Conservation (phyloP, 1,139 yeast species). For the Citeromyces siamensis region DNA sequence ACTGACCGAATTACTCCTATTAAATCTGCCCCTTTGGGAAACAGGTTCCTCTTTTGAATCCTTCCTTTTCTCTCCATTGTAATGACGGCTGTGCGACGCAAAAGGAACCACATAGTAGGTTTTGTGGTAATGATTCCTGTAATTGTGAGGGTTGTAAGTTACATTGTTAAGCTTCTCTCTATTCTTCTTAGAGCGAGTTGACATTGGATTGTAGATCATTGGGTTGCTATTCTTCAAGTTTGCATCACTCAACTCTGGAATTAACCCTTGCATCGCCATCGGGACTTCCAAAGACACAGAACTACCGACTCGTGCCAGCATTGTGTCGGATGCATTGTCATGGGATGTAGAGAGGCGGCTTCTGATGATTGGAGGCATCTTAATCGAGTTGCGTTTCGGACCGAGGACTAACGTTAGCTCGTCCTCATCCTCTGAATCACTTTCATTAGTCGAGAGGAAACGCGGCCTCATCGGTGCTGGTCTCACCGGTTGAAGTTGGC, state of each 20-base stretch:
- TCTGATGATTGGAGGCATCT: slow-evolving; percentile 4
- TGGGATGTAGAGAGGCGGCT: slow-evolving; percentile 4
- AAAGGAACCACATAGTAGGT: slow-evolving; percentile 8
- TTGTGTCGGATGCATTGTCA: slow-evolving; percentile 1
- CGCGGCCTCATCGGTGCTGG: not conserved
- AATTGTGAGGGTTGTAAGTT: slow-evolving; percentile 4
- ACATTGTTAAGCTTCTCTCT: not conserved
- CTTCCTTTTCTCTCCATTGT: slow-evolving; percentile 5
- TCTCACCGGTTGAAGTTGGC: not conserved
- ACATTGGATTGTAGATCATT: not conserved
- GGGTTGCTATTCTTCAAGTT: not conserved
- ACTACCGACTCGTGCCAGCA: slow-evolving; percentile 1
- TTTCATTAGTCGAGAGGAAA: not conserved
- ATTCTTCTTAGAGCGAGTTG: not conserved
- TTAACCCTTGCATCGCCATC: not conserved
- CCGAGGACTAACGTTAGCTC: slow-evolving; percentile 6
- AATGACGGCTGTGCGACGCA: slow-evolving; percentile 7
- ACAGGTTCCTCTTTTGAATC: not conserved
- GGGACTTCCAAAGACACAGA: slow-evolving; percentile 3
- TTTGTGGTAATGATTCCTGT: slow-evolving; percentile 9
- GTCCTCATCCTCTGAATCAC: slow-evolving; percentile 5
- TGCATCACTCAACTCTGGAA: slow-evolving; percentile 1
- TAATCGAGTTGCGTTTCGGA: slow-evolving; percentile 4
- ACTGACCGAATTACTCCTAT: slow-evolving; percentile 4
- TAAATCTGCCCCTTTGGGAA: not conserved